Evolutionary conservation across 2,329 filamentous ascomycete genomes (phyloP).

Genomic region (Neofusicoccum ribis): DNA sequence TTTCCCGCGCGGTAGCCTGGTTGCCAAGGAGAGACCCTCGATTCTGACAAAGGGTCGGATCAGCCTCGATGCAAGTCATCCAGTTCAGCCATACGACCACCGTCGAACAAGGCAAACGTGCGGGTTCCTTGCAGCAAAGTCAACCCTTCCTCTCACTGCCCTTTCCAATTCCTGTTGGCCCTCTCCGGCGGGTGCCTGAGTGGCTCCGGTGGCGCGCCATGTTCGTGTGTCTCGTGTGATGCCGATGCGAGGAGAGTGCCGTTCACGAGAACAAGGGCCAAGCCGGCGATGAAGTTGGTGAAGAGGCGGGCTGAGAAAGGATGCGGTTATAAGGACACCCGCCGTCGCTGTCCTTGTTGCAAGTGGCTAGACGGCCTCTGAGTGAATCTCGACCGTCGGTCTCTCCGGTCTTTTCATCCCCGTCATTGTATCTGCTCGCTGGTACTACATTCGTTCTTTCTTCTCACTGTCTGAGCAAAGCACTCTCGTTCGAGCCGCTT

Average conservation of each 20-base stretch:
- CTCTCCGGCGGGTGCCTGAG: background rate
- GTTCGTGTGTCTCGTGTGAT: slow-evolving; percentile 4
- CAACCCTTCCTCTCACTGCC: background rate
- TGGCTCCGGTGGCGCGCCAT: background rate
- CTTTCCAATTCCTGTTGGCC: background rate
- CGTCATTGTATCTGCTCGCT: background rate
- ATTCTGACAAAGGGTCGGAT: background rate
- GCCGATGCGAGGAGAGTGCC: background rate
- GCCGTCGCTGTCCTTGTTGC: background rate
- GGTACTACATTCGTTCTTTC: background rate
- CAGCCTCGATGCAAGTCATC: background rate
- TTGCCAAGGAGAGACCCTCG: background rate
- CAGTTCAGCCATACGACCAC: background rate
- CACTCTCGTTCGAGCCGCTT: background rate
- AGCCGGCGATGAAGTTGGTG: too few species aligned
- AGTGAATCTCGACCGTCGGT: background rate
- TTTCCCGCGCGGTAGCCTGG: background rate
- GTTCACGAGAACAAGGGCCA: slow-evolving; percentile 1
- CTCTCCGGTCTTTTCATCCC: too few species aligned
- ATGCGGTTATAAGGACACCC: background rate
- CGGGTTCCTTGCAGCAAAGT: slow-evolving; percentile 1
- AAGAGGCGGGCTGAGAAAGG: background rate
- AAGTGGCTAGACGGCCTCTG: background rate
- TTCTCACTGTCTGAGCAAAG: background rate
- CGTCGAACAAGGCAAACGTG: background rate